A percentile compares a stretch with the other conserved stretches of the same genome.
Conservation (phyloP, 441 rosid species). For the Gossypium schwendimanii region DNA sequence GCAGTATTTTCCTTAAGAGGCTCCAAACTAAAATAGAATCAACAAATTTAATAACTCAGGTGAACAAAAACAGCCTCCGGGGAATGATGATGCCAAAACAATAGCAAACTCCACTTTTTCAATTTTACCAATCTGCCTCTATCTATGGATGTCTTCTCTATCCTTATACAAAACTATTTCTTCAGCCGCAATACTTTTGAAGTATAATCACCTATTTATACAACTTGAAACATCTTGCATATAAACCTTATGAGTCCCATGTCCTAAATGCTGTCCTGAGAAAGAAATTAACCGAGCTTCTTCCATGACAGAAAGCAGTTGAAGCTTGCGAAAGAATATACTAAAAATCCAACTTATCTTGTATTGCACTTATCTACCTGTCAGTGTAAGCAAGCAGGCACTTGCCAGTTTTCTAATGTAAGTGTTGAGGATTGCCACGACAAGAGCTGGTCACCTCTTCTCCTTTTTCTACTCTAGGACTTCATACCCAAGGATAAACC, state of each 20-base stretch:
- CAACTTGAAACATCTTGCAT: constrained; percentile 11
- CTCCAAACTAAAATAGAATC: constrained; percentile 14
- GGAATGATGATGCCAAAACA: constrained; percentile 11
- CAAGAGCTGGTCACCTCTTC: constrained; percentile 16
- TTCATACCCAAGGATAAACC: constrained; percentile 16
- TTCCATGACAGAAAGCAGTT: constrained; percentile 25
- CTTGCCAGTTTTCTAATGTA: constrained; percentile 14
- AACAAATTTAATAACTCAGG: constrained; percentile 16
- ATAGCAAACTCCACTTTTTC: constrained; percentile 17
- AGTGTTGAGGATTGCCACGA: constrained; percentile 3
- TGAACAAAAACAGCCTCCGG: constrained; percentile 10
- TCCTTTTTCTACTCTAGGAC: constrained; percentile 9
- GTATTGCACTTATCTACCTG: constrained; percentile 28
- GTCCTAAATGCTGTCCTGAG: constrained; percentile 16
- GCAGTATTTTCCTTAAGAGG: constrained; percentile 14
- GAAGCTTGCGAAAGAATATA: constrained; percentile 19
- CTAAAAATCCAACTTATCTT: constrained; percentile 15
- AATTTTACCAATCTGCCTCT: constrained; percentile 16
- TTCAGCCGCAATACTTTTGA: constrained; percentile 18
- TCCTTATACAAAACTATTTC: constrained; percentile 24
- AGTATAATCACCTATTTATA: constrained; percentile 21
- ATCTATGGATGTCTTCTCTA: constrained; percentile 15
- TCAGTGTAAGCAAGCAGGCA: constrained; percentile 9
- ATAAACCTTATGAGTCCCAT: constrained; percentile 14
- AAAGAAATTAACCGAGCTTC: constrained; percentile 11